Conservation (phyloP, 352 stramenopile species). For the Phytophthora ramorum region DNA sequence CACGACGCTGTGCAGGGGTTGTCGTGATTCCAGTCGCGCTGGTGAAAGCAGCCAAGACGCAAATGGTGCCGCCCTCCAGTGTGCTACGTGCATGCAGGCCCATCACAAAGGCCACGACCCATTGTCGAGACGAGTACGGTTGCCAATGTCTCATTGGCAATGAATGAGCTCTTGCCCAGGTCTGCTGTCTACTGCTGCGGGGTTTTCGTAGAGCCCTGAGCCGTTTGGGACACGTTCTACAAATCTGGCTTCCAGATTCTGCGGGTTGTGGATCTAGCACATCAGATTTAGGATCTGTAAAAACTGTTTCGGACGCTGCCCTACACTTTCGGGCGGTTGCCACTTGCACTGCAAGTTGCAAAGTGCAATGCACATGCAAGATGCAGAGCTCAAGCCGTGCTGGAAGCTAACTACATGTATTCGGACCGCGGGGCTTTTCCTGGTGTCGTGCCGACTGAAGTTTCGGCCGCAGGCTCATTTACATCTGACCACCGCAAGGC, state of each 20-base stretch:
- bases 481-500: conserved; percentile 14
- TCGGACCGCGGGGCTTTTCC: not conserved
- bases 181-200: not conserved
- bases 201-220: too few species aligned
- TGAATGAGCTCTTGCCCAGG: not conserved
- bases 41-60: conserved; percentile 10
- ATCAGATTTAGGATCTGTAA: conserved; percentile 15
- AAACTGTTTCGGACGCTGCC: not conserved
- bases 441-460: conserved; percentile 10
- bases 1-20: conserved; percentile 10
- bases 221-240: not conserved
- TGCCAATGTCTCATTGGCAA: not conserved
- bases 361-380: too few species aligned
- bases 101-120: conserved; percentile 1
- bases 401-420: conserved; percentile 10
- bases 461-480: conserved; percentile 26
- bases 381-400: not conserved
- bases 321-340: conserved; percentile 1
- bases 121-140: conserved; percentile 5
- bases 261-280: not conserved
- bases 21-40: conserved; percentile 3
- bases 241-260: not conserved
- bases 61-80: not conserved
- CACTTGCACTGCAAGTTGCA: conserved; percentile 3
- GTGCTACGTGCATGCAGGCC: not conserved